Conservation (phyloP, 192 early-diverging fungal genomes). For the Coemansia sp. region DNA sequence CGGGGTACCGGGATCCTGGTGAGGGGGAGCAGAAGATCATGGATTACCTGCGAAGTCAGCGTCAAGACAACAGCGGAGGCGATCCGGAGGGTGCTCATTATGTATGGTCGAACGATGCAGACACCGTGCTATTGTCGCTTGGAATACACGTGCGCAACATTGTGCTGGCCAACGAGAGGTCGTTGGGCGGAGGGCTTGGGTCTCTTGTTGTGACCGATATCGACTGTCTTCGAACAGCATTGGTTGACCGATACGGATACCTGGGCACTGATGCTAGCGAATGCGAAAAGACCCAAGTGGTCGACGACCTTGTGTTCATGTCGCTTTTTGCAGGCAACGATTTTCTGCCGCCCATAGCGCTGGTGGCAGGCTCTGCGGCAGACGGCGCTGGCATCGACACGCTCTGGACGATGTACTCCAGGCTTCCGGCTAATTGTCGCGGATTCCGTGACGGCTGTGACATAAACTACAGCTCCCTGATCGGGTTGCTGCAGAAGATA, state of each 20-base stretch:
- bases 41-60: conserved; percentile 80
- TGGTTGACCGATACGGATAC: conserved; percentile 71
- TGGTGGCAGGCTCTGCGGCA: conserved; percentile 27
- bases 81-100: conserved; percentile 59
- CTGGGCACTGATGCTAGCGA: conserved; percentile 12
- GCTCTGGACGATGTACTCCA: conserved; percentile 51
- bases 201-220: conserved; percentile 13
- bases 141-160: conserved; percentile 90
- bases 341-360: conserved; percentile 70
- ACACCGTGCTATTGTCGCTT: conserved; percentile 92
- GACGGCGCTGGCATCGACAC: conserved; percentile 58
- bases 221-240: conserved; percentile 40
- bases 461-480: conserved; percentile 49
- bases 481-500: conserved; percentile 52
- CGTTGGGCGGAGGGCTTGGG: conserved; percentile 41
- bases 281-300: conserved; percentile 42
- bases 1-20: conserved; percentile 88
- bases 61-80: conserved; percentile 75
- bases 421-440: conserved; percentile 25
- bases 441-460: conserved; percentile 58
- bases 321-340: conserved; percentile 95
- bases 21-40: conserved; percentile 99
- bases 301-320: conserved; percentile 94
- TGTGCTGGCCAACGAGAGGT: conserved; percentile 85
- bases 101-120: conserved; percentile 95